Conservation (phyloP, 148 eudicot genomes). For the Pouteria glomerata region DNA sequence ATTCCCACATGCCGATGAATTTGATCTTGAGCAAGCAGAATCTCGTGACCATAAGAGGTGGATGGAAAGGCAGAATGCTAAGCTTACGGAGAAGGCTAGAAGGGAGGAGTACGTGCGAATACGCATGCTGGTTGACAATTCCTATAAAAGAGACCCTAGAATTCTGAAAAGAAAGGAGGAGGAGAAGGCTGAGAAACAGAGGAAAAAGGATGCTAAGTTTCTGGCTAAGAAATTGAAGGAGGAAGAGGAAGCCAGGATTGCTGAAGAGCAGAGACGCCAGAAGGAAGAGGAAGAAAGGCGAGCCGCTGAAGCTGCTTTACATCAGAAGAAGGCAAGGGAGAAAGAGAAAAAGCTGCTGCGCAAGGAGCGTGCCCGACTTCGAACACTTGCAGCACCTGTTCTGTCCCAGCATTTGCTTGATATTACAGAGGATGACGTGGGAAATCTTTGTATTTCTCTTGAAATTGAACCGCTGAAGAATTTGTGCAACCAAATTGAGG, state of each 20-base stretch:
- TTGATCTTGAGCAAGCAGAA: slow-evolving; percentile 87
- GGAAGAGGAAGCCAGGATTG: slow-evolving; percentile 80
- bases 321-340: slow-evolving; percentile 70
- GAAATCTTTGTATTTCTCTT: slow-evolving; percentile 64
- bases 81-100: slow-evolving; percentile 89
- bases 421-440: slow-evolving; percentile 65
- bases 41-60: slow-evolving; percentile 95
- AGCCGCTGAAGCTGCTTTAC: slow-evolving; percentile 79
- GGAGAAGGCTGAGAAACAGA: slow-evolving; percentile 70
- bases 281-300: slow-evolving; percentile 75
- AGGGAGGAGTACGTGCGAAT: slow-evolving; percentile 72
- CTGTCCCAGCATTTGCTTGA: slow-evolving; percentile 42
- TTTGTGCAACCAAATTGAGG: slow-evolving; percentile 68
- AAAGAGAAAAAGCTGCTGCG: slow-evolving; percentile 87
- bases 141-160: slow-evolving; percentile 86
- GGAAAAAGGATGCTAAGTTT: slow-evolving; percentile 70
- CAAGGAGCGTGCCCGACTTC: slow-evolving; percentile 75
- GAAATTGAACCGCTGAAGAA: slow-evolving; percentile 50
- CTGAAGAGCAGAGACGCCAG: slow-evolving; percentile 62
- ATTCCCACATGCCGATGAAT: slow-evolving; percentile 78
- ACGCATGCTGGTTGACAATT: slow-evolving; percentile 80
- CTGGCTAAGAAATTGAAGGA: slow-evolving; percentile 78
- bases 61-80: slow-evolving; percentile 99
- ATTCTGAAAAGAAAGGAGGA: slow-evolving; percentile 71
- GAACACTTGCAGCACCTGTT: slow-evolving; percentile 56